Evolutionary conservation across 495 filamentous ascomycete species (phyloP).

Genomic region (Penicillium salamii): DNA sequence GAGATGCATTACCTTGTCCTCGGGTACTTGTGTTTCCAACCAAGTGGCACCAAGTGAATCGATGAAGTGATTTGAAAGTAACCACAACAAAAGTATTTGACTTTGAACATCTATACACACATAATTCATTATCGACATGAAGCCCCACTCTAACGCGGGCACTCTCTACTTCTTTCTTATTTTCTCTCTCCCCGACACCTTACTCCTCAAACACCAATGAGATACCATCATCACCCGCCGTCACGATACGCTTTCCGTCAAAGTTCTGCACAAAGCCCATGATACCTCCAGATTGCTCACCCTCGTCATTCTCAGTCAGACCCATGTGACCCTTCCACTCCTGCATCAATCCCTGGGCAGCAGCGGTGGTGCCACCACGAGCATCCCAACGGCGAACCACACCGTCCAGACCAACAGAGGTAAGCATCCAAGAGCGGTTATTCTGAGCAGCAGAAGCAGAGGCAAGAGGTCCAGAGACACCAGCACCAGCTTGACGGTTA

Average conservation of each 20-base stretch:
- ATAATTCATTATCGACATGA: constrained; percentile 13
- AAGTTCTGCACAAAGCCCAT: constrained; percentile 83
- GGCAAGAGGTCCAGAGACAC: constrained; percentile 23
- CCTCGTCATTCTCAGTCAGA: constrained; percentile 66
- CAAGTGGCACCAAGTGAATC: no score
- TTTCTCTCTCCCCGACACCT: no score
- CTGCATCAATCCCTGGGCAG: constrained; percentile 60
- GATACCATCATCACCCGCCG: constrained; percentile 84
- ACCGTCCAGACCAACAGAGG: constrained; percentile 80
- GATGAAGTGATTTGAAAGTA: neutral
- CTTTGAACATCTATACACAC: constrained; percentile 7
- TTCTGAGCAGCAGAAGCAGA: constrained; percentile 26
- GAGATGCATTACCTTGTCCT: no score
- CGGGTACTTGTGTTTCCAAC: no score
- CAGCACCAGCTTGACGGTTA: constrained; percentile 18
- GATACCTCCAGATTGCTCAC: constrained; percentile 67
- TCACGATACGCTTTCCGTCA: constrained; percentile 65
- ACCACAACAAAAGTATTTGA: neutral
- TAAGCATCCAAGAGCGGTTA: constrained; percentile 62
- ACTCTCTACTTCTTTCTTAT: no score
- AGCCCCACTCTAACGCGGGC: neutral
- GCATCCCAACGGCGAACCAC: constrained; percentile 85
- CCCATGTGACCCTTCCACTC: constrained; percentile 84
- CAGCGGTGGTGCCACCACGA: constrained; percentile 67
- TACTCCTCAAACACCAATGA: constrained; percentile 64